A percentile compares a stretch with the other conserved stretches of the same genome.
phyloP scores from a whole-genome alignment of 2,329 filamentous ascomycete genomes.

The Calonectria leucothoes region DNA sequence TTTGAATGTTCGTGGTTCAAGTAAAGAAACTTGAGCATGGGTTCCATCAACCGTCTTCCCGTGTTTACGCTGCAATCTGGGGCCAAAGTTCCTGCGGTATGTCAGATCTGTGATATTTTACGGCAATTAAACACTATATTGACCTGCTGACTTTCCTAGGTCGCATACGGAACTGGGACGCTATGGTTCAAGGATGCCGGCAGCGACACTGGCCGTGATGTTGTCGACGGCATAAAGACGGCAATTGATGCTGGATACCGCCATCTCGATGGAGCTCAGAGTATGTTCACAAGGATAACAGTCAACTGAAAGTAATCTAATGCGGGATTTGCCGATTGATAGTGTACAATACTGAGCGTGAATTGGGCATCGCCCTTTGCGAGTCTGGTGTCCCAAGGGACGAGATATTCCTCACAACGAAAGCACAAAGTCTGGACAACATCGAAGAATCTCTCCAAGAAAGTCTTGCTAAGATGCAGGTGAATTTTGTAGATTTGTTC shows the following conservation, averaged over 20 bases:
- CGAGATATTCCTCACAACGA: conserved; percentile 16
- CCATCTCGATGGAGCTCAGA: conserved; percentile 22
- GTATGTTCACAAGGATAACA: neutral
- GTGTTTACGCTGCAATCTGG: neutral
- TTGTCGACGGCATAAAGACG: neutral
- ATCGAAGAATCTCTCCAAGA: neutral
- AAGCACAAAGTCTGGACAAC: neutral
- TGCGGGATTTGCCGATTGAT: neutral
- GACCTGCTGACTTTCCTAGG: neutral
- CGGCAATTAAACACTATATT: neutral
- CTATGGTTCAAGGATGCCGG: neutral
- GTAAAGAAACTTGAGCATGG: neutral
- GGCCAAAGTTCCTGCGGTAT: neutral
- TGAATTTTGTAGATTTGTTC: neutral
- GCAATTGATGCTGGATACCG: conserved; percentile 15
- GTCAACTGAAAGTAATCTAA: neutral
- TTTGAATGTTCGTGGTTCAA: neutral
- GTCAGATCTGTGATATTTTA: neutral
- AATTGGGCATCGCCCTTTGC: conserved; percentile 4
- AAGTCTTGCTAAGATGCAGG: neutral
- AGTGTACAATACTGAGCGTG: conserved; percentile 13
- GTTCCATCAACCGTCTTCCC: neutral
- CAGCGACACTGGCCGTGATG: neutral
- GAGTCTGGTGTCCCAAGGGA: neutral
- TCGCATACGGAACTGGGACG: neutral